Evolutionary conservation across 2,329 filamentous ascomycete species (phyloP).

Genomic region (Anthostomella pinea): DNA sequence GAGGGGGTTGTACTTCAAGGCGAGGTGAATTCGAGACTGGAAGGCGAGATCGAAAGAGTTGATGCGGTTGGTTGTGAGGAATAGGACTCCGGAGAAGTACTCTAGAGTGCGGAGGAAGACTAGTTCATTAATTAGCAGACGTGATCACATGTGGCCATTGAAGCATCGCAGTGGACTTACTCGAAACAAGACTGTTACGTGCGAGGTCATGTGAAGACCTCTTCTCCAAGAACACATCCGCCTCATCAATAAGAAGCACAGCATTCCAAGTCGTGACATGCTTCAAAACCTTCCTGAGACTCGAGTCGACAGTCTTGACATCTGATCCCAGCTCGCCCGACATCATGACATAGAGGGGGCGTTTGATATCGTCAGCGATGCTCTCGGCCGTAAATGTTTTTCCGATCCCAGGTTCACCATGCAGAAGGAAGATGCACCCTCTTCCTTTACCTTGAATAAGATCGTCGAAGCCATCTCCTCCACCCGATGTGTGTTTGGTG

Average conservation of each 20-base stretch:
- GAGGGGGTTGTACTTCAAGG: slow-evolving; percentile 18
- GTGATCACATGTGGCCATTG: background rate
- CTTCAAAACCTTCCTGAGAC: slow-evolving; percentile 8
- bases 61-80: slow-evolving; percentile 24
- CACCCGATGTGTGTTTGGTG: slow-evolving; percentile 5
- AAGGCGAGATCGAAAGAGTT: slow-evolving; percentile 23
- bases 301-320: slow-evolving; percentile 12
- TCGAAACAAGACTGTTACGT: slow-evolving; percentile 24
- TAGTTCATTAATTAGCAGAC: background rate
- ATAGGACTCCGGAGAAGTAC: slow-evolving; percentile 22
- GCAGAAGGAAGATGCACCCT: slow-evolving; percentile 12
- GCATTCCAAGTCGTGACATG: slow-evolving; percentile 11
- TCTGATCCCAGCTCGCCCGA: slow-evolving; percentile 16
- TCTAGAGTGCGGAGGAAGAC: slow-evolving; percentile 23
- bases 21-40: slow-evolving; percentile 24
- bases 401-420: slow-evolving; percentile 12
- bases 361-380: slow-evolving; percentile 13
- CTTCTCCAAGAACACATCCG: slow-evolving; percentile 12
- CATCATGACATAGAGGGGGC: slow-evolving; percentile 16
- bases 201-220: slow-evolving; percentile 11
- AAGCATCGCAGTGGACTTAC: background rate
- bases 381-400: slow-evolving; percentile 16
- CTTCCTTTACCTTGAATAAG: slow-evolving; percentile 10
- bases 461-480: slow-evolving; percentile 6
- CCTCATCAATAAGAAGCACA: slow-evolving; percentile 14